phyloP scores from a whole-genome alignment of 1,284 basidiomycete genomes.

The Ustilago xerochloae region DNA sequence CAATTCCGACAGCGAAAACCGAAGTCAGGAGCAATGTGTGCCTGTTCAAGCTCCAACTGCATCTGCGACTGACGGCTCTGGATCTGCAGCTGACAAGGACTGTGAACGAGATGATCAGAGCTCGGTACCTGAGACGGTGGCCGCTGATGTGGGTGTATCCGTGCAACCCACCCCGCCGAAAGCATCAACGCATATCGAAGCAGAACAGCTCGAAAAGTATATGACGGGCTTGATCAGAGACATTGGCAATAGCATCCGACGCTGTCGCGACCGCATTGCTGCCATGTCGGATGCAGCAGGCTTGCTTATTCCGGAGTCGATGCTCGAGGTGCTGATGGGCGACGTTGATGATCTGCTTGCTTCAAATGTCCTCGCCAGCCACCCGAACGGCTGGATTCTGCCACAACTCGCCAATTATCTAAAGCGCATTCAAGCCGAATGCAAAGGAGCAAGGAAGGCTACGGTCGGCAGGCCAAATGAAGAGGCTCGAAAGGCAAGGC shows the following conservation, averaged over 20 bases:
- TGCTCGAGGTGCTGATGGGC: not conserved
- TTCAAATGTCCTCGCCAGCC: not conserved
- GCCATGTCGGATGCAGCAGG: not conserved
- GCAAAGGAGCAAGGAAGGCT: not conserved
- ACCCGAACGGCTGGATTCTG: constrained; percentile 1
- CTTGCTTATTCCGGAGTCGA: not conserved
- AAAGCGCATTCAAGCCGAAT: not conserved
- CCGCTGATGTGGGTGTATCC: too few species aligned
- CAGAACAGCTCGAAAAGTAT: not conserved
- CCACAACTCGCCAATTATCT: constrained; percentile 10
- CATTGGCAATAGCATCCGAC: not conserved
- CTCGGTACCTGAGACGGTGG: too few species aligned
- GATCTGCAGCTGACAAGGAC: too few species aligned
- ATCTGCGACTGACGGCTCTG: too few species aligned
- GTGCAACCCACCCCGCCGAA: too few species aligned
- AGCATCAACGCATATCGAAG: not conserved
- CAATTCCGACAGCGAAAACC: too few species aligned
- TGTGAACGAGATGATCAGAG: too few species aligned
- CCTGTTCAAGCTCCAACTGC: too few species aligned
- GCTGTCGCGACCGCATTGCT: constrained; percentile 1
- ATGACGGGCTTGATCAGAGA: constrained; percentile 4
- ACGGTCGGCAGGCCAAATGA: too few species aligned
- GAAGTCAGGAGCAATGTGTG: too few species aligned
- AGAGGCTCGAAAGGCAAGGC: not conserved
- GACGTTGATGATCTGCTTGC: not conserved